Conservation (phyloP, 768 basidiomycete genomes). For the Steccherinum ochraceum region DNA sequence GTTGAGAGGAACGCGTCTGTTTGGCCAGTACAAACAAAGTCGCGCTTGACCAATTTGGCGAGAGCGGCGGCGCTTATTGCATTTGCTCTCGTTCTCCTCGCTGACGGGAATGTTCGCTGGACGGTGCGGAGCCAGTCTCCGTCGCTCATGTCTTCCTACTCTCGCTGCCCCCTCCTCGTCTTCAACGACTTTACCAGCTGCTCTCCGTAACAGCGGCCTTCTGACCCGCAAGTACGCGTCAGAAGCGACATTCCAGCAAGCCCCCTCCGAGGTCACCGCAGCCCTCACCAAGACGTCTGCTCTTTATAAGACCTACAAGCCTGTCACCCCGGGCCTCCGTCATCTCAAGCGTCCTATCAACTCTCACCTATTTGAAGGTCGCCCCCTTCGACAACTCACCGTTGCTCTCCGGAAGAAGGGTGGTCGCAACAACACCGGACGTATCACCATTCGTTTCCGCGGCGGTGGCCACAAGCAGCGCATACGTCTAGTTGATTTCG, state of each 20-base stretch:
- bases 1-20: constrained; percentile 24
- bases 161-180: constrained; percentile 18
- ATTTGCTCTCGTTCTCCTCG: background rate
- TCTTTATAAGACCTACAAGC: constrained; percentile 86
- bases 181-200: constrained; percentile 12
- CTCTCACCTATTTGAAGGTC: constrained; percentile 76
- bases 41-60: constrained; percentile 11
- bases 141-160: constrained; percentile 28
- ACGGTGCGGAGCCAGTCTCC: constrained; percentile 36
- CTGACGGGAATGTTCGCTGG: constrained; percentile 34
- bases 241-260: constrained; percentile 22
- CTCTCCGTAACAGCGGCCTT: constrained; percentile 2
- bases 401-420: constrained; percentile 77
- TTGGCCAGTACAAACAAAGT: constrained; percentile 27
- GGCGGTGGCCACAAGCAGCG: constrained; percentile 91
- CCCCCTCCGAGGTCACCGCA: constrained; percentile 26
- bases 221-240: constrained; percentile 31
- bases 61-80: no score
- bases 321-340: constrained; percentile 79
- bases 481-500: constrained; percentile 83
- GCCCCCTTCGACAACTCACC: constrained; percentile 82
- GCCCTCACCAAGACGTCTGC: constrained; percentile 47
- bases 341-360: constrained; percentile 82
- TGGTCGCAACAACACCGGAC: constrained; percentile 78
- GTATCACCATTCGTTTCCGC: constrained; percentile 80